A percentile compares a stretch with the other conserved stretches of the same genome.
phyloP scores from a whole-genome alignment of 169 alveolate genomes.

The Cryptosporidium ryanae region DNA sequence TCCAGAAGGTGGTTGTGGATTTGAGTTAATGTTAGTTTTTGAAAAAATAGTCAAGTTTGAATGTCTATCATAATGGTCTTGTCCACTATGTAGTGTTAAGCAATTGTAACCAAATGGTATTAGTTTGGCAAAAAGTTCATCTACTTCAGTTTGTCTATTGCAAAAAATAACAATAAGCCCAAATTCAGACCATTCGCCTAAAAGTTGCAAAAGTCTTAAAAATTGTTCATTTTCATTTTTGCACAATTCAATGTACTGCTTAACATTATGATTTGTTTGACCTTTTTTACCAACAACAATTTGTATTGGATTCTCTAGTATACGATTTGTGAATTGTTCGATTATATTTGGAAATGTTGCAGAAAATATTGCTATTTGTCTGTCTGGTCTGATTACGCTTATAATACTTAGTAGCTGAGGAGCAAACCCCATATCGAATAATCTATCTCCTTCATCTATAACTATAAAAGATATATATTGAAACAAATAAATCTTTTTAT shows the following conservation, averaged over 20 bases:
- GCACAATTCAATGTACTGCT: slow-evolving; percentile 92
- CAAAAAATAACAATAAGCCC: slow-evolving; percentile 96
- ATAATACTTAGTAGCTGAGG: slow-evolving; percentile 95
- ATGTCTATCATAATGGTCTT: slow-evolving; percentile 97
- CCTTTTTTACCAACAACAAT: slow-evolving; percentile 92
- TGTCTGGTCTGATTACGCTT: slow-evolving; percentile 91
- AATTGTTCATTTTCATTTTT: slow-evolving; percentile 89
- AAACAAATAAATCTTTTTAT: slow-evolving; percentile 92
- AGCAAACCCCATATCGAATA: slow-evolving; percentile 98
- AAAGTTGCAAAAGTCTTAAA: slow-evolving; percentile 90
- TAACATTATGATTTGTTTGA: slow-evolving; percentile 92
- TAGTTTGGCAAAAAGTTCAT: slow-evolving; percentile 86
- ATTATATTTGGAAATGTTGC: slow-evolving; percentile 98
- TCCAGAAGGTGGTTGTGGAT: slow-evolving; percentile 76
- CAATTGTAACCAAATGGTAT: slow-evolving; percentile 89
- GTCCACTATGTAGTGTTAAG: slow-evolving; percentile 96
- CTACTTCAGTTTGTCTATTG: slow-evolving; percentile 96
- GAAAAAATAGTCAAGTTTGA: slow-evolving; percentile 72
- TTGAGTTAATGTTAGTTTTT: slow-evolving; percentile 25
- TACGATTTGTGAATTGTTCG: slow-evolving; percentile 94
- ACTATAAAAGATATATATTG: slow-evolving; percentile 94
- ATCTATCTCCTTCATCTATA: slow-evolving; percentile 99
- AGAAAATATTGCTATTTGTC: slow-evolving; percentile 96
- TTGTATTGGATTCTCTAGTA: slow-evolving; percentile 95
- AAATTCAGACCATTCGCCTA: slow-evolving; percentile 95